These are phyloP conservation scores for Clonostachys solani DNA, from an alignment of 2,329 filamentous ascomycete genomes.

Conservation along the genomic window DNA sequence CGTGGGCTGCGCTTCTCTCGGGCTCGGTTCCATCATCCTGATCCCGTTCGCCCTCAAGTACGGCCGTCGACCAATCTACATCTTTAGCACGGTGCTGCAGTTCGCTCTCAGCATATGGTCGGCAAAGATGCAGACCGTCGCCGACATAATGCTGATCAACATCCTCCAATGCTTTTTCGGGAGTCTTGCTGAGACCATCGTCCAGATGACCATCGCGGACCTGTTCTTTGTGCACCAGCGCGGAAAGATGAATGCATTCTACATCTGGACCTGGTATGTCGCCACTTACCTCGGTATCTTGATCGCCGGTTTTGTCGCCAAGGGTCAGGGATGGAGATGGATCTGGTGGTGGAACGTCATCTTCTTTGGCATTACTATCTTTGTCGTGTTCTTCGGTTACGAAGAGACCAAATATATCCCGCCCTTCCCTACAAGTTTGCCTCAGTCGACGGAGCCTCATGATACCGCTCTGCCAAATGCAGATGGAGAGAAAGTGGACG, in stretches of 20 bases:
- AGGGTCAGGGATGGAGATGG: slow-evolving; percentile 39
- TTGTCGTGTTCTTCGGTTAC: slow-evolving; percentile 35
- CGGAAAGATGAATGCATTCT: slow-evolving; percentile 40
- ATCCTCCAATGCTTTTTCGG: slow-evolving; percentile 10
- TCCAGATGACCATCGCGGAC: slow-evolving; percentile 41
- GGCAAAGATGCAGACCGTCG: too few relatives aligned
- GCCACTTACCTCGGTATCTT: slow-evolving; percentile 27
- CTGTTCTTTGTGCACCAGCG: slow-evolving; percentile 43
- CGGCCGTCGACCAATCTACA: slow-evolving; percentile 37
- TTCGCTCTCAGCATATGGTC: too few relatives aligned
- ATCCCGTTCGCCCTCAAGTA: slow-evolving; percentile 40
- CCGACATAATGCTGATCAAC: too few relatives aligned
- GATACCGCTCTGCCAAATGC: too few relatives aligned
- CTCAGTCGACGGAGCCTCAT: too few relatives aligned
- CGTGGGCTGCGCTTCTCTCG: slow-evolving; percentile 31
- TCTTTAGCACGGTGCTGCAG: slow-evolving; percentile 27
- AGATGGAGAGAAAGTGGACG: too few relatives aligned
- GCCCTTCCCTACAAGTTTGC: slow-evolving; percentile 3
- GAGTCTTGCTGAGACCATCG: slow-evolving; percentile 30
- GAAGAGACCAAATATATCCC: slow-evolving; percentile 26
- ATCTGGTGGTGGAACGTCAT: slow-evolving; percentile 41
- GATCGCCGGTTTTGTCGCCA: slow-evolving; percentile 29
- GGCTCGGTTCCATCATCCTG: slow-evolving; percentile 33
- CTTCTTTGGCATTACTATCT: slow-evolving; percentile 26
- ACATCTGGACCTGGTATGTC: slow-evolving; percentile 21